A percentile compares a stretch with the other conserved stretches of the same genome.
Conservation (phyloP, 495 filamentous ascomycete species). For the Ascobolus immersus region DNA sequence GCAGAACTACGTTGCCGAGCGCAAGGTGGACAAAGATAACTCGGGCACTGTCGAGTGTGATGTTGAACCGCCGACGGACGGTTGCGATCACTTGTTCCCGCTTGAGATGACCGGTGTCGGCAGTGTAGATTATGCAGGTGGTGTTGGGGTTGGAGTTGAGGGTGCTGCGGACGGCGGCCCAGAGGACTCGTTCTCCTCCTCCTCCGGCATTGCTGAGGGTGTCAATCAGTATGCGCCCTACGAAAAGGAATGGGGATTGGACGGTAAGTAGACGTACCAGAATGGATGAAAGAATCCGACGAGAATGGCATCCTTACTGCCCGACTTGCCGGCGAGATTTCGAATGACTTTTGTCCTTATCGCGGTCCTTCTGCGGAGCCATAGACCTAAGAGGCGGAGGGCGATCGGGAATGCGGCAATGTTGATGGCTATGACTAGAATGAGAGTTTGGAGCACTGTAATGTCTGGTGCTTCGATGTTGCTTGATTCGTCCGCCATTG, state of each 20-base stretch:
- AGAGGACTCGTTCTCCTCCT: constrained; percentile 85
- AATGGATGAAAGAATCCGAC: constrained; percentile 96
- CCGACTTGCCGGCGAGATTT: background rate
- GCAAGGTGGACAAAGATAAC: constrained; percentile 73
- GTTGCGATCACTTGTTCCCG: constrained; percentile 35
- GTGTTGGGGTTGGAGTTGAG: constrained; percentile 73
- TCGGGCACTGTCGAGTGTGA: constrained; percentile 58
- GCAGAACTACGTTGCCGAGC: constrained; percentile 59
- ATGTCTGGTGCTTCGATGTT: too few relatives aligned
- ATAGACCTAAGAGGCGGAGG: too few relatives aligned
- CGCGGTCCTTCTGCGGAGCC: too few relatives aligned
- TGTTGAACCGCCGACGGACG: constrained; percentile 46
- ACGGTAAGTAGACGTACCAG: constrained; percentile 31
- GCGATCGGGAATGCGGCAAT: too few relatives aligned
- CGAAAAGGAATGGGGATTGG: background rate
- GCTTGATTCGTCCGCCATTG: too few relatives aligned
- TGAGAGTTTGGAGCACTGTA: too few relatives aligned
- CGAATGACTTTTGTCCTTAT: too few relatives aligned
- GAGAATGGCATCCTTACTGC: constrained; percentile 17
- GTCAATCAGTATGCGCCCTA: constrained; percentile 4
- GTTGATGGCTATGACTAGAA: too few relatives aligned
- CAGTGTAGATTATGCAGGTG: constrained; percentile 77
- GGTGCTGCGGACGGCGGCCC: constrained; percentile 81
- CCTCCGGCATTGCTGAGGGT: constrained; percentile 64
- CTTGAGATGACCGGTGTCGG: constrained; percentile 66